Evolutionary conservation across 345 rosid species (phyloP).

Genomic region (Corchorus capsularis): DNA sequence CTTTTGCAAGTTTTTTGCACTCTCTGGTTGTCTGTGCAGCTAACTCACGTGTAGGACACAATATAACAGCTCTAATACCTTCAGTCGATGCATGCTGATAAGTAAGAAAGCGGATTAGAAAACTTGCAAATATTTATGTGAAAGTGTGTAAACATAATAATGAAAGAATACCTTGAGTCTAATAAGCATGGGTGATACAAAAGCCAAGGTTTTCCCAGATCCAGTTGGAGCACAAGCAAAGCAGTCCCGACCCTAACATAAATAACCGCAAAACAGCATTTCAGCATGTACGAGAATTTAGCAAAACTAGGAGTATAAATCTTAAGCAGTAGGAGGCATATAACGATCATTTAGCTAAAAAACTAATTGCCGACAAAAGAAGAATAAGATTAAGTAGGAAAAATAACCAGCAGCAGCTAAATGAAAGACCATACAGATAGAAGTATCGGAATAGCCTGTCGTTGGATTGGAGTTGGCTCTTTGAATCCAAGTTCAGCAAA

Average conservation of each 20-base stretch:
- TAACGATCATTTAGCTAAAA: neutral
- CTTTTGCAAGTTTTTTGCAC: conserved; percentile 82
- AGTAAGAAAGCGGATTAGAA: conserved; percentile 15
- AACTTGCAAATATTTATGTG: neutral
- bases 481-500: conserved; percentile 77
- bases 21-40: conserved; percentile 92
- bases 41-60: conserved; percentile 90
- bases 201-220: conserved; percentile 92
- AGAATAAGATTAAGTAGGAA: neutral
- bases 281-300: neutral
- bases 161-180: conserved; percentile 72
- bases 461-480: conserved; percentile 98
- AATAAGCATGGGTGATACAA: conserved; percentile 89
- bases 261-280: neutral
- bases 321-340: neutral
- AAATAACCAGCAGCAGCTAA: conserved; percentile 16
- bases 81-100: conserved; percentile 58
- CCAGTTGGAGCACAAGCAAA: conserved; percentile 99
- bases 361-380: neutral
- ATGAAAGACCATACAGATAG: conserved; percentile 63
- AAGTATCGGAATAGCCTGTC: conserved; percentile 93
- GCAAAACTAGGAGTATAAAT: neutral
- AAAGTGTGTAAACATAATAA: neutral
- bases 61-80: conserved; percentile 81
- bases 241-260: conserved; percentile 79